phyloP scores from a whole-genome alignment of 768 basidiomycete species.

The Psilocybe cubensis region DNA sequence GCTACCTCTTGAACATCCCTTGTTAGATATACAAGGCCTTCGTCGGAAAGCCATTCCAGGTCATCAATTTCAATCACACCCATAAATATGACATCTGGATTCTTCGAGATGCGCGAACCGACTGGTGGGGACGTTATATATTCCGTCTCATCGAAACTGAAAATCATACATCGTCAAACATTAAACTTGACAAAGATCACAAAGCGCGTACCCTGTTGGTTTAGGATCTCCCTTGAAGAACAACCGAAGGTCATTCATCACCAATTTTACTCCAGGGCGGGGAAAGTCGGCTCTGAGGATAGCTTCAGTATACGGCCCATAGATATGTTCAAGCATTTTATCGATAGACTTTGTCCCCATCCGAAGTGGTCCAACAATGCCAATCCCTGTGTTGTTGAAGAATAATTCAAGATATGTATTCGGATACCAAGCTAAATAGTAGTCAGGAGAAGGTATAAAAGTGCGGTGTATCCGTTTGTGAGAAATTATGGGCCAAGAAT shows the following conservation, averaged over 20 bases:
- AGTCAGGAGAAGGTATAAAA: no score
- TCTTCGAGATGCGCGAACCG: slow-evolving; percentile 10
- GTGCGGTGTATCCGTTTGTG: no score
- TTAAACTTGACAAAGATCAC: neutral
- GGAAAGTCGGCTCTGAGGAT: slow-evolving; percentile 25
- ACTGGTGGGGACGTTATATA: slow-evolving; percentile 31
- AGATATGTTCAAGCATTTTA: slow-evolving; percentile 17
- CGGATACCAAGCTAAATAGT: no score
- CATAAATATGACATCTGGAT: slow-evolving; percentile 47
- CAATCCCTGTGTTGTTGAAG: neutral
- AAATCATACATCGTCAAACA: neutral
- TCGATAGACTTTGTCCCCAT: slow-evolving; percentile 9
- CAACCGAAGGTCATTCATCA: slow-evolving; percentile 13
- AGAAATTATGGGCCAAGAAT: no score
- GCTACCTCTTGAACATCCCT: slow-evolving; percentile 47
- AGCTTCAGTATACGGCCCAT: slow-evolving; percentile 29
- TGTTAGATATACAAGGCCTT: slow-evolving; percentile 44
- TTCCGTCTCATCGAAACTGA: slow-evolving; percentile 54
- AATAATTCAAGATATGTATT: no score
- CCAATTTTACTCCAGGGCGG: slow-evolving; percentile 12
- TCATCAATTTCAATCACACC: slow-evolving; percentile 51
- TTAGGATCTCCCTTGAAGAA: slow-evolving; percentile 20
- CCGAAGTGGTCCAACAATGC: no score
- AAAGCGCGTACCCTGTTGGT: slow-evolving; percentile 20
- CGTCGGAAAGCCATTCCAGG: slow-evolving; percentile 52